Percentiles rank a stretch among this genome's conserved stretches.
phyloP scores from a whole-genome alignment of 116 monocot genomes.

The Phalaenopsis hybrid region DNA sequence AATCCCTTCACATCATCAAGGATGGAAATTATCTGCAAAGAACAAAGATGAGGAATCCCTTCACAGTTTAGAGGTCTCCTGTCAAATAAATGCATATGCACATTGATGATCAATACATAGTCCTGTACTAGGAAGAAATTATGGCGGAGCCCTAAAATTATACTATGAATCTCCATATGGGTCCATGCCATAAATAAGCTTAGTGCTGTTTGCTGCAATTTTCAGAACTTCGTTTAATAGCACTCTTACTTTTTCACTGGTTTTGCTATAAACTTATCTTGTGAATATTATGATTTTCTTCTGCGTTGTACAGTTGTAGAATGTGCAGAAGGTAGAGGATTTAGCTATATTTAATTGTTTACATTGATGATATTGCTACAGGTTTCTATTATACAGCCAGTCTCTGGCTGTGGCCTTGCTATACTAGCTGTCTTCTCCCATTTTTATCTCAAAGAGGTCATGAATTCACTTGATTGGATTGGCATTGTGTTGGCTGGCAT shows the following conservation, averaged over 20 bases:
- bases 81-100: background rate
- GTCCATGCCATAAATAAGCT: background rate
- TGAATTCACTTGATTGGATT: conserved; percentile 92
- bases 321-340: background rate
- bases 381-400: conserved; percentile 95
- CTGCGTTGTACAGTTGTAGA: background rate
- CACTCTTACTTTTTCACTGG: background rate
- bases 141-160: background rate
- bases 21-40: background rate
- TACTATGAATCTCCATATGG: background rate
- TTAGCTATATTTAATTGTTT: background rate
- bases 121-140: background rate
- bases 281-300: background rate
- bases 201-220: background rate
- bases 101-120: background rate
- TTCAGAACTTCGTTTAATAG: background rate
- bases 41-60: no score
- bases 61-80: no score
- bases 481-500: conserved; percentile 80
- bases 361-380: conserved; percentile 16
- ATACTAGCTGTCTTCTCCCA: conserved; percentile 91
- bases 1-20: background rate
- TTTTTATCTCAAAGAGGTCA: conserved; percentile 89
- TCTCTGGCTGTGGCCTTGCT: conserved; percentile 96
- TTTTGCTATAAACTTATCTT: background rate